phyloP scores from a whole-genome alignment of 345 rosid genomes.

The Cardiospermum halicacabum region DNA sequence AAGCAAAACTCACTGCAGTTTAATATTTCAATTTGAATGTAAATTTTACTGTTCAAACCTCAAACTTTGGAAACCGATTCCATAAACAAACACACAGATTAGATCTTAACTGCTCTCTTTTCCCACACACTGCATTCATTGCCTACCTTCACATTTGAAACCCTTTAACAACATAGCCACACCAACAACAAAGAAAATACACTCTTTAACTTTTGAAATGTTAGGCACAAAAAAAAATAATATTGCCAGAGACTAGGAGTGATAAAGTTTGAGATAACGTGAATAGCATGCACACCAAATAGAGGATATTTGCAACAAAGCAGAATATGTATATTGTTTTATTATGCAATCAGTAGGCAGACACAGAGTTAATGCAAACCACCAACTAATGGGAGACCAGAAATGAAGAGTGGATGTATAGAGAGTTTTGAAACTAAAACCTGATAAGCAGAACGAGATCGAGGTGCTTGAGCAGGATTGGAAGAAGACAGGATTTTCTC shows the following conservation, averaged over 20 bases:
- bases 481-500: slow-evolving; percentile 35
- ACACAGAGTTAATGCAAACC: background rate
- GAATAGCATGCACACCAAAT: background rate
- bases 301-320: background rate
- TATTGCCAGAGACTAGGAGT: background rate
- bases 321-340: background rate
- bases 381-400: background rate
- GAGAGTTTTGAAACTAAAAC: slow-evolving; percentile 27
- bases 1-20: background rate
- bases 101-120: background rate
- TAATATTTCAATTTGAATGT: background rate
- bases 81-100: background rate
- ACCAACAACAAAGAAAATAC: background rate
- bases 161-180: background rate
- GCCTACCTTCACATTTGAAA: background rate
- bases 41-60: background rate
- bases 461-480: slow-evolving; percentile 40
- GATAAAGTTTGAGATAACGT: background rate
- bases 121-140: background rate
- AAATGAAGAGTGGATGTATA: slow-evolving; percentile 4
- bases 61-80: slow-evolving; percentile 3
- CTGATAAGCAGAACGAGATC: slow-evolving; percentile 66
- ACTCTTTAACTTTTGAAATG: background rate
- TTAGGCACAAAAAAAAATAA: background rate
- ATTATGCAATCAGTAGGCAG: background rate